Conservation (phyloP, 2,329 filamentous ascomycete genomes). For the Microdochium nivale region DNA sequence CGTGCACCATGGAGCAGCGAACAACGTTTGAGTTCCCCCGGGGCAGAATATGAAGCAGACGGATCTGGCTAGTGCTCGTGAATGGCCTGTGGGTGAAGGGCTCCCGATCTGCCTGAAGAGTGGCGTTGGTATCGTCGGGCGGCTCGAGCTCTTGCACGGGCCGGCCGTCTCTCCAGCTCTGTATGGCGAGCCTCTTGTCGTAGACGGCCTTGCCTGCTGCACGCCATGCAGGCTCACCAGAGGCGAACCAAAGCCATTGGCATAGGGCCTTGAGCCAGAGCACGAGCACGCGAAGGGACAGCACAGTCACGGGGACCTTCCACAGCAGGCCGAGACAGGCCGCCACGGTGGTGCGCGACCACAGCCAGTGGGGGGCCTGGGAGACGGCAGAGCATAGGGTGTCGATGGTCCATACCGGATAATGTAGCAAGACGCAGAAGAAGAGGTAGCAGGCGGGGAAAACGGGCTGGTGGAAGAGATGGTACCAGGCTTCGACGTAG, state of each 20-base stretch:
- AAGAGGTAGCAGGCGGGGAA: neutral
- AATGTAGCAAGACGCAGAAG: neutral
- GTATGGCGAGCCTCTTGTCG: neutral
- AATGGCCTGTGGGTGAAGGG: neutral
- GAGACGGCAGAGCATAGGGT: neutral
- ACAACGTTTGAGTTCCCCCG: neutral
- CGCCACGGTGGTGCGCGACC: neutral
- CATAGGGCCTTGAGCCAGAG: neutral
- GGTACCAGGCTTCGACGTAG: neutral
- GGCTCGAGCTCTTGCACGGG: neutral
- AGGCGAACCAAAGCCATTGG: neutral
- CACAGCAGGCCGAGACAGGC: neutral
- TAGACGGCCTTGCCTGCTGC: neutral
- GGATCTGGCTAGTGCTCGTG: neutral
- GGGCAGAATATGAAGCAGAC: neutral
- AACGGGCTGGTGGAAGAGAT: neutral
- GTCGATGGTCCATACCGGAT: neutral
- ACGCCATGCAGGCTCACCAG: neutral
- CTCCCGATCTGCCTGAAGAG: neutral
- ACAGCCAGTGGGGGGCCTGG: neutral
- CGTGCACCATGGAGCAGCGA: neutral
- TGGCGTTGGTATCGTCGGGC: neutral
- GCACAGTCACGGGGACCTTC: neutral
- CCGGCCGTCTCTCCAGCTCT: neutral
- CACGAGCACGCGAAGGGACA: neutral